Conservation (phyloP, 495 filamentous ascomycete genomes). For the Lineolata rhizophorae region DNA sequence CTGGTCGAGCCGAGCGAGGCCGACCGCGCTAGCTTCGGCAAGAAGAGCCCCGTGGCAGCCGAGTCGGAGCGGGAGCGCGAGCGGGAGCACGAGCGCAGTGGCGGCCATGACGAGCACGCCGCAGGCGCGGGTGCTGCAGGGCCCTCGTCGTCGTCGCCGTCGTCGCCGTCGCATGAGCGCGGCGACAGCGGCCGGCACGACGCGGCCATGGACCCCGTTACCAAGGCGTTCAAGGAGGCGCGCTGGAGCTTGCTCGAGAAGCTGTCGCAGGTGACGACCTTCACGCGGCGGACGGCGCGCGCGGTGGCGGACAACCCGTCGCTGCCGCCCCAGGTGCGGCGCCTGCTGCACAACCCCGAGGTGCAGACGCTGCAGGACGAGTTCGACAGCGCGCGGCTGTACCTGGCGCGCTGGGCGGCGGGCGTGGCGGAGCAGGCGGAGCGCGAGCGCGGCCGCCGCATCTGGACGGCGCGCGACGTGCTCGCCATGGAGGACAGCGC, state of each 20-base stretch:
- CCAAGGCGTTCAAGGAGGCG: slow-evolving; percentile 86
- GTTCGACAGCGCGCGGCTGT: slow-evolving; percentile 86
- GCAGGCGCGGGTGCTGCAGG: slow-evolving; percentile 10
- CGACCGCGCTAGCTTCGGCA: slow-evolving; percentile 63
- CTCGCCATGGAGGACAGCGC: slow-evolving; percentile 84
- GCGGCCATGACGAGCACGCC: slow-evolving; percentile 15
- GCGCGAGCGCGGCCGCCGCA: slow-evolving; percentile 54
- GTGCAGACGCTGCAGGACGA: slow-evolving; percentile 90
- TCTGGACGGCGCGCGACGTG: slow-evolving; percentile 84
- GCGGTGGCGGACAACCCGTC: slow-evolving; percentile 77
- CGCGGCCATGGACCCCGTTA: slow-evolving; percentile 84
- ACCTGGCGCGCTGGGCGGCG: slow-evolving; percentile 95
- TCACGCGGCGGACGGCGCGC: slow-evolving; percentile 77
- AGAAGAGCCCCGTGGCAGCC: slow-evolving; percentile 26
- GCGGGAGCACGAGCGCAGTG: slow-evolving; percentile 18
- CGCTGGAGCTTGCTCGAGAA: slow-evolving; percentile 90
- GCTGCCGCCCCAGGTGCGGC: slow-evolving; percentile 65
- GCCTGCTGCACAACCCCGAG: slow-evolving; percentile 76
- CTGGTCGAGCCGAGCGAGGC: slow-evolving; percentile 70
- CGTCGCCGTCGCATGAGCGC: slow-evolving; percentile 29
- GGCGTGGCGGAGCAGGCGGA: slow-evolving; percentile 94
- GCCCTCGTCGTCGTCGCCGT: slow-evolving; percentile 3
- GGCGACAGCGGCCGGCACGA: slow-evolving; percentile 25
- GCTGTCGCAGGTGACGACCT: slow-evolving; percentile 88
- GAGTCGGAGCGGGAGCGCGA: slow-evolving; percentile 11